phyloP scores from a whole-genome alignment of 2,329 filamentous ascomycete species.

The Aspergillus fructus region DNA sequence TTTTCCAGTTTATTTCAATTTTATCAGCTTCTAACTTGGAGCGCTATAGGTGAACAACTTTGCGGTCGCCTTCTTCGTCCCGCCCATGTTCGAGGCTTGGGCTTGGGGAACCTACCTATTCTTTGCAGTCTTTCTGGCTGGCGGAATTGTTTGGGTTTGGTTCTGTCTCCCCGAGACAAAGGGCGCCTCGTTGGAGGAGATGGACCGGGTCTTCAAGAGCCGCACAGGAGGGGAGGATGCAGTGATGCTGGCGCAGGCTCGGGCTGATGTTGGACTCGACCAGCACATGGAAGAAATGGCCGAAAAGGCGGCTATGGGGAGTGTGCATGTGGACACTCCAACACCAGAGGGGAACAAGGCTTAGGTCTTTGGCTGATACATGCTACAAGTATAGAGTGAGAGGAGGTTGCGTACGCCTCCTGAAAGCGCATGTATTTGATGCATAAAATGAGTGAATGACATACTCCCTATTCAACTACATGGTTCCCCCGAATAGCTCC shows the following conservation, averaged over 20 bases:
- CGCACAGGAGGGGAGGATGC: constrained; percentile 27
- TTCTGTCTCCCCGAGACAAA: constrained; percentile 56
- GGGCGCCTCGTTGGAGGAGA: constrained; percentile 56
- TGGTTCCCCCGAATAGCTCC: too few relatives aligned
- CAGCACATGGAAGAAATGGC: neutral
- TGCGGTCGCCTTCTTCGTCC: constrained; percentile 29
- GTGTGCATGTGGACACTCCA: neutral
- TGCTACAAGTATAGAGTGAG: too few relatives aligned
- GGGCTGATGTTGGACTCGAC: neutral
- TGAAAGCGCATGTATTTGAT: too few relatives aligned
- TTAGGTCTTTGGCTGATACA: neutral
- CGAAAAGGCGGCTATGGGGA: neutral
- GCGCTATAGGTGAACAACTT: constrained; percentile 27
- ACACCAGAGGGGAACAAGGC: neutral
- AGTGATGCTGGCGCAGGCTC: neutral
- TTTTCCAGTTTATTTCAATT: too few relatives aligned
- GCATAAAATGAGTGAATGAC: too few relatives aligned
- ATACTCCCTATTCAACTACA: too few relatives aligned
- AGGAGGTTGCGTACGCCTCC: too few relatives aligned
- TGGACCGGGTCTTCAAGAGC: constrained; percentile 43
- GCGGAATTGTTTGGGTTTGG: constrained; percentile 27
- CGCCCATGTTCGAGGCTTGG: constrained; percentile 25
- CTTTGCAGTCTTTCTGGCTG: constrained; percentile 26
- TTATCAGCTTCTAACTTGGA: neutral
- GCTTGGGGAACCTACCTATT: constrained; percentile 32